Base-by-base conservation (phyloP, 2,329 filamentous ascomycete species). In the Chalara sp. region DNA sequence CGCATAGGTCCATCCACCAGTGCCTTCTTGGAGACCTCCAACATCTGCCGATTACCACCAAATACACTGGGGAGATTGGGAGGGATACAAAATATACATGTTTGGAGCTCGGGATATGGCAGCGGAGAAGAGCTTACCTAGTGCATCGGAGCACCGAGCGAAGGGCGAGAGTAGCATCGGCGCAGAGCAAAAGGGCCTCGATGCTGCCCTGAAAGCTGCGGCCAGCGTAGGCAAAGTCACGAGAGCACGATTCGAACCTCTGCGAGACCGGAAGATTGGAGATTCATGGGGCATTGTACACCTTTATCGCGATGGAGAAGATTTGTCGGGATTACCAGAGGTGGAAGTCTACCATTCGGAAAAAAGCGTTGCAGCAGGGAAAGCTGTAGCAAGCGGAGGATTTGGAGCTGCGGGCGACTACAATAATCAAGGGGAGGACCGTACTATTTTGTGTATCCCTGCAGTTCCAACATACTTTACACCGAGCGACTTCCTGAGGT, bases 391-490 rank as follows among this genome's bases (percentile, higher is more conserved):
- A 61, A 58, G n/a, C 53, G 53, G 21, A 60, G 65, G 48, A 66
- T 47, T 52, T 30, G 49, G 43, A 56, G 54, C 53, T 57, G 46
- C 6, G 5, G 54, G 52, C 46, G 58, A 51, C 47, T 55, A 47
- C 49, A 78, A 83, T 12, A 48, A 37, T 6, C 57, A 50, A n/a
- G 53, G 40, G 50, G 57, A 54, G 54, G 83, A 89, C 52, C 95
- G 87, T 66, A 93, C 87, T 3, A 95, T 89, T 0, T 70, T 99
- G 12, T 97, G 93, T 67, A 92, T 99, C 56, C 83, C 96, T 31
- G 91, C 92, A 5, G 92, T 99, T 11, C 93, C 93, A 6, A 93
- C 87, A 32, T 97, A 96, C 68, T 86, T 97, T 72, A 89, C 89
- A 6, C 87, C 91, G 0, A 86, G 87, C 6, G 92, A 97, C 63